phyloP scores from a whole-genome alignment of 805 yeast genomes.

The Suhomyces emberorum region DNA sequence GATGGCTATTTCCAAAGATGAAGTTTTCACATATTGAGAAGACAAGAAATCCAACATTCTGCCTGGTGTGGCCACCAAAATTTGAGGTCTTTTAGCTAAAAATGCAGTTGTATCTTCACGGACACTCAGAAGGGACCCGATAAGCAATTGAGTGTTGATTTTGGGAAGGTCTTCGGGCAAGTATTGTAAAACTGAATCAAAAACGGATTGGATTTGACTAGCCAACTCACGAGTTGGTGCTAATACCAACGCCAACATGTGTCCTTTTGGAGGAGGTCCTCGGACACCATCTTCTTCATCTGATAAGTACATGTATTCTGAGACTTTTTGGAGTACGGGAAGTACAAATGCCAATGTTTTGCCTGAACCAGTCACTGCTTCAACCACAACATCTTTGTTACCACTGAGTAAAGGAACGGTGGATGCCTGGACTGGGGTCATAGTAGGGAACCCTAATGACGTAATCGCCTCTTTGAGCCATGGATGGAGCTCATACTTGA shows the following conservation, averaged over 20 bases:
- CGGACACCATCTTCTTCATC: slow-evolving; percentile 18
- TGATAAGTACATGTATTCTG: slow-evolving; percentile 23
- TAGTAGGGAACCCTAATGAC: slow-evolving; percentile 69
- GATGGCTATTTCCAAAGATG: slow-evolving; percentile 67
- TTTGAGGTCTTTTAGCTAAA: slow-evolving; percentile 56
- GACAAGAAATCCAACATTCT: slow-evolving; percentile 72
- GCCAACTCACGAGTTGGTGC: slow-evolving; percentile 76
- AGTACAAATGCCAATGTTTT: slow-evolving; percentile 88
- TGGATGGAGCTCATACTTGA: slow-evolving; percentile 53
- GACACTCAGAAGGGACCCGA: slow-evolving; percentile 60
- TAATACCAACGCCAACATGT: slow-evolving; percentile 66
- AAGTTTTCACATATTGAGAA: slow-evolving; percentile 54
- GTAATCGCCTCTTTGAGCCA: slow-evolving; percentile 71
- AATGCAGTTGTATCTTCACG: slow-evolving; percentile 70
- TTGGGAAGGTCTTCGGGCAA: slow-evolving; percentile 46
- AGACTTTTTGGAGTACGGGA: slow-evolving; percentile 72
- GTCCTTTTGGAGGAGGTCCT: slow-evolving; percentile 52
- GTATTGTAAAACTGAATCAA: slow-evolving; percentile 54
- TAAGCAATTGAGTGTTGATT: slow-evolving; percentile 57
- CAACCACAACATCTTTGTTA: slow-evolving; percentile 93
- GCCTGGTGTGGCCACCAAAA: slow-evolving; percentile 91
- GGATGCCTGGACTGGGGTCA: slow-evolving; percentile 98
- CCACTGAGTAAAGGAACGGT: slow-evolving; percentile 80
- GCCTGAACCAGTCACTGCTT: slow-evolving; percentile 98
- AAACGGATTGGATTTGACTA: slow-evolving; percentile 65